Base-by-base conservation (phyloP, 2,329 filamentous ascomycete genomes). In the Verticillium dahliae region DNA sequence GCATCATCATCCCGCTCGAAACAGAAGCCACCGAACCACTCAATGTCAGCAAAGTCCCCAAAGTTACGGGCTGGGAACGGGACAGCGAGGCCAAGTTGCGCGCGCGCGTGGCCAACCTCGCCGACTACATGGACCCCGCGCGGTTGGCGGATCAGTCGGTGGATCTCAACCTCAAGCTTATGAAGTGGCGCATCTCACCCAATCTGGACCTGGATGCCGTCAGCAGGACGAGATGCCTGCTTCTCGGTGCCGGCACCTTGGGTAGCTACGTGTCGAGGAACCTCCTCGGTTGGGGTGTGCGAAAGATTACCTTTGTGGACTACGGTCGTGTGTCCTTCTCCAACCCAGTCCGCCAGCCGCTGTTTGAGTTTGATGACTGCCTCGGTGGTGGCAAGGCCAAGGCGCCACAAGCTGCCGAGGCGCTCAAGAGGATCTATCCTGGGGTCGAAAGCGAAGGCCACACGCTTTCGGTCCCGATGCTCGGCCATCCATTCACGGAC, bases 121-220 rank as follows among this genome's bases (percentile, higher is more conserved):
- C 90, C 22, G 92, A 95, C 69, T 96, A 97, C 69, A 94, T 99
- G 90, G 93, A 99, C 71, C 94, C 95, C 6, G 80, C 84, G 38
- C 88, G 88, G 70, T 80, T 98, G 18, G 95, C 95, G 27, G 93
- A 98, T 71, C 92, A 96, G 72, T 92, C 93, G 0, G 94, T 98
- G 10, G 95, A 99, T 70, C 82, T 99, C 62, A 99, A 99, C 70
- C 81, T 98, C 63, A 98, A 98, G 76, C 83, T 99, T 62, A 99
- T 99, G 88, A 99, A 97, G 77, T 99, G 95, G 95, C 88, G 95
- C 45, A 92, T 99, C 69, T 91, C 92, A 7, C 95, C 95, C 0
- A 88, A 88, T 58, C 83, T 99, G 50, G 85, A 98, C 71, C 84
- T 99, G 10, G 92, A 97, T 35, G 85, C 85, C 35, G 93, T 98